Evolutionary conservation across 1,284 basidiomycete species (phyloP).

Genomic region (Tilletiaria anomala): DNA sequence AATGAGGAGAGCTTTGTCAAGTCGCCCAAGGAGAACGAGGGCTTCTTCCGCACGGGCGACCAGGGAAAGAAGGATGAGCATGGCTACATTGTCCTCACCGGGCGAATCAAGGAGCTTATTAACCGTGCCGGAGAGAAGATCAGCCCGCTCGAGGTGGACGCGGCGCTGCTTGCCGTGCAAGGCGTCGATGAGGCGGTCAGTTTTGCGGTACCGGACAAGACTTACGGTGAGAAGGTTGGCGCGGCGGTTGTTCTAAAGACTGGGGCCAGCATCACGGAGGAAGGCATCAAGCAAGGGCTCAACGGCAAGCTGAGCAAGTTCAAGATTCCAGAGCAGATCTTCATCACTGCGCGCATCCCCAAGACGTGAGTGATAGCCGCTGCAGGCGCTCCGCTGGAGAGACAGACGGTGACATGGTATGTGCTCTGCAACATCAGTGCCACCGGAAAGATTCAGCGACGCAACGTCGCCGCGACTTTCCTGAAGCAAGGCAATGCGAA

Average conservation of each 20-base stretch:
- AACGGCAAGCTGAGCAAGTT: conserved; percentile 37
- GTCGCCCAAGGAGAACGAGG: conserved; percentile 32
- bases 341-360: conserved; percentile 38
- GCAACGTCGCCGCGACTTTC: conserved; percentile 30
- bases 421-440: conserved; percentile 5
- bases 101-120: conserved; percentile 39
- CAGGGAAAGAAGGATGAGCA: conserved; percentile 51
- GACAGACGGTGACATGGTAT: background rate
- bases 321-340: conserved; percentile 41
- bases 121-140: conserved; percentile 52
- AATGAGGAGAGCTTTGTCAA: conserved; percentile 38
- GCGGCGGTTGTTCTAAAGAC: conserved; percentile 36
- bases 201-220: conserved; percentile 41
- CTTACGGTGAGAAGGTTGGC: conserved; percentile 39
- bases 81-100: conserved; percentile 47
- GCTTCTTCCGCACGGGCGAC: conserved; percentile 51
- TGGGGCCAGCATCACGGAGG: conserved; percentile 14
- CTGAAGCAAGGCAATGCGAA: conserved; percentile 4
- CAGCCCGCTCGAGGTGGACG: conserved; percentile 52
- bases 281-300: conserved; percentile 21
- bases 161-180: conserved; percentile 43
- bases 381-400: background rate
- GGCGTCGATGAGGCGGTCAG: conserved; percentile 46
- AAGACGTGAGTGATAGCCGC: conserved; percentile 20
- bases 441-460: conserved; percentile 35